Base-by-base conservation (phyloP, 1,139 yeast genomes). In the Blastobotrys petasosporus region DNA sequence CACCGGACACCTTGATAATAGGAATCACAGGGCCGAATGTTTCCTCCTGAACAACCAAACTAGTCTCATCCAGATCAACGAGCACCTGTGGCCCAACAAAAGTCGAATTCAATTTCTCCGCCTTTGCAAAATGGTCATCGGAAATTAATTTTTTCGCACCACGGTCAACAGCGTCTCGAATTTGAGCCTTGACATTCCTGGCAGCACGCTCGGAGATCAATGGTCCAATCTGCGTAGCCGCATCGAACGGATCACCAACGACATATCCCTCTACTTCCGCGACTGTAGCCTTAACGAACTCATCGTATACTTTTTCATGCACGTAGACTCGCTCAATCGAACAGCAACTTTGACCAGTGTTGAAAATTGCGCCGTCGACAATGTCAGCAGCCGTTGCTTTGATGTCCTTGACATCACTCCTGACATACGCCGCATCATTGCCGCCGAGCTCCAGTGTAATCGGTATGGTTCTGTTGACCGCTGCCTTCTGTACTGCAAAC, bases 391-490 rank as follows among this genome's bases (percentile, higher is more conserved):
- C 88, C 39, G 94, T 90, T 33, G 62, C 60, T 46, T 50, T 45
- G 44, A 61, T 46, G 34, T 54, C 54, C 1, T 80, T 85, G 40
- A 87, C 65, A 61, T 88, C 90, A 20, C 87, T 85, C 77, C 96
- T 42, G 68, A 82, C 69, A 82, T 82, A 48, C 75, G 79, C 62
- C 77, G 75, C 64, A 78, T 76, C 56, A 88, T 88, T 88, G 51
- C 97, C 97, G 54, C 97, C 97, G 60, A 94, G 82, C 69, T 88
- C 97, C 58, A 90, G 74, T 32, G 92, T 84, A 41, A 85, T 82
- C 60, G 86, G 86, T 67, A 85, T 85, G 61, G 85, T 61, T 40
- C 79, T 63, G 73, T 77, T 41, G 29, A 85, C 82, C 50, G 87
- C 85, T 55, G 82, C 79, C 69, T 76, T 77, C 79, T 82, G 82